Base-by-base conservation (phyloP, 176 grass and related monocot genomes). In the Raddia distichophylla region DNA sequence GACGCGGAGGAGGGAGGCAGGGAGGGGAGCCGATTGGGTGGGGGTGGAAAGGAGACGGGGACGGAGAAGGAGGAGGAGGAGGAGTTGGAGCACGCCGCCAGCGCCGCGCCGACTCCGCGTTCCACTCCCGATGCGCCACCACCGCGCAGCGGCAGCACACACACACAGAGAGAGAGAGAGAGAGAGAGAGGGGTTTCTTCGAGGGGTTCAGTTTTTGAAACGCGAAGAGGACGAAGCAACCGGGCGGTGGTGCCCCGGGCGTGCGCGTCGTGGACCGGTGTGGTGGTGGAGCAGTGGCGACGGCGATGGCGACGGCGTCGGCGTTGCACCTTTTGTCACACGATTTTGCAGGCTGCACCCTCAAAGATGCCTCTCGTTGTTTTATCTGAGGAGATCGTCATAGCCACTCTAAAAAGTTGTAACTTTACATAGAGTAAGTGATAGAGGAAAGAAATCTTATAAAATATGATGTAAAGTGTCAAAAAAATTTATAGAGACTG, bases 141-240 rank as follows among this genome's bases (percentile, higher is more conserved):
- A 44, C 71, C 37, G 37, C 73, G 43, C 80, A 49, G 55, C 58
- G 55, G 81, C 52, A 15, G 50, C 27, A 27, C 27, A 14, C 59
- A 14, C 58, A 15, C 9, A 7, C 2, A 10, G n/a, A 44, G 53
- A 51, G 74, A 32, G 56, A 4, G 62, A 4, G 57, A 78, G 44
- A 47, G 69, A 52, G 69, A 8, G 7, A 1, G 7, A 59, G 54
- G 16, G 47, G 47, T 89, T 84, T n/a, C 5, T 71, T 70, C 33
- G 42, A 40, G 19, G 10, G 47, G 47, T 89, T 84, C 69, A 82
- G 64, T 76, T 81, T 85, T 89, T 76, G 83, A 89, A 89, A 85
- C 82, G 70, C n/a, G 0, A 37, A 46, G 22, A 17, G 18, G 42
- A 27, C 50, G 54, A 76, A 33, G 54, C 59, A 76, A 68, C 63